Percentiles rank a stretch among this genome's conserved stretches.
These are phyloP conservation scores for Fusarium albosuccineum DNA, from an alignment of 2,329 filamentous ascomycete species.

Conservation along the genomic window DNA sequence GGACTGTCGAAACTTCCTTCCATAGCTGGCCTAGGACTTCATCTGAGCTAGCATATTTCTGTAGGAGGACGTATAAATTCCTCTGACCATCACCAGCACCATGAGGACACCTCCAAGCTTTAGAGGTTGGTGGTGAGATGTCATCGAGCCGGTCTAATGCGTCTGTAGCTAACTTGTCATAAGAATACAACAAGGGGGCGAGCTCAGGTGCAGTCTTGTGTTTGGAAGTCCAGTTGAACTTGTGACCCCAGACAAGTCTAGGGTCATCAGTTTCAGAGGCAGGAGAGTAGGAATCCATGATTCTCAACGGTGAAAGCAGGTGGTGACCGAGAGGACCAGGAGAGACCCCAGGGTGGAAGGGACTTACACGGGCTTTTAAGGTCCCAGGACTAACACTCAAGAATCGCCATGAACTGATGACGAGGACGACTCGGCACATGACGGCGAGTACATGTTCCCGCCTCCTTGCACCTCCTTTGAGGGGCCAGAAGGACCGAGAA, in stretches of 20 bases:
- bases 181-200: slow-evolving; percentile 71
- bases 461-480: neutral
- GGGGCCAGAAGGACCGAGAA: slow-evolving; percentile 12
- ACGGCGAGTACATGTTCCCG: slow-evolving; percentile 12
- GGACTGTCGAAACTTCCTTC: slow-evolving; percentile 74
- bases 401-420: slow-evolving; percentile 12
- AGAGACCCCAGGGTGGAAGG: neutral
- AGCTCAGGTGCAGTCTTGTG: slow-evolving; percentile 73
- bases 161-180: slow-evolving; percentile 76
- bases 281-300: slow-evolving; percentile 25
- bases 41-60: slow-evolving; percentile 69
- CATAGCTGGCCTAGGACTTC: slow-evolving; percentile 70
- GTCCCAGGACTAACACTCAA: neutral
- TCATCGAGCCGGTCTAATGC: slow-evolving; percentile 73
- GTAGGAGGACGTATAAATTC: slow-evolving; percentile 74
- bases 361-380: slow-evolving; percentile 7
- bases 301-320: neutral
- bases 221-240: slow-evolving; percentile 75
- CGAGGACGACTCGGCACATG: slow-evolving; percentile 31
- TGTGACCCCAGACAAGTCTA: slow-evolving; percentile 55
- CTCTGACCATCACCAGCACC: slow-evolving; percentile 51
- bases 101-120: slow-evolving; percentile 48
- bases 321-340: slow-evolving; percentile 1
- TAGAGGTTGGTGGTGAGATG: slow-evolving; percentile 59
- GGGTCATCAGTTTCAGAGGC: slow-evolving; percentile 12